These are phyloP conservation scores for Plasmodium fragile DNA, from an alignment of 169 alveolate species.

Conservation along the genomic window DNA sequence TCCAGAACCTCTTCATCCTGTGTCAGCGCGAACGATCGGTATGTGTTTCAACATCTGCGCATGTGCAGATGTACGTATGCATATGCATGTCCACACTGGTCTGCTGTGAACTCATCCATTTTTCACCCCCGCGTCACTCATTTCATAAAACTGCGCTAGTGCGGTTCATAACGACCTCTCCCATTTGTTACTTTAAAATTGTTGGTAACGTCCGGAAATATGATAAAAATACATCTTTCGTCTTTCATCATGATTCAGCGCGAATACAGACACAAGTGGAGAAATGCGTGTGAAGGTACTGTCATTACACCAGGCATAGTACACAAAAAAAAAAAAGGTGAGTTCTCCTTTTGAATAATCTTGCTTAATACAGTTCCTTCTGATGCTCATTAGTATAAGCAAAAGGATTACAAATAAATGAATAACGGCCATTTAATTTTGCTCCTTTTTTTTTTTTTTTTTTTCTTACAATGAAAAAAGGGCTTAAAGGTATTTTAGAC, in stretches of 20 bases:
- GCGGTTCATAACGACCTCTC: not conserved
- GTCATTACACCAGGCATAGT: not conserved
- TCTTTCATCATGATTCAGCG: constrained; percentile 52
- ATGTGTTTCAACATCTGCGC: not conserved
- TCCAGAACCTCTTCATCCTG: constrained; percentile 75
- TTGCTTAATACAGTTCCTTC: not conserved
- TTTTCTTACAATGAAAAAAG: not conserved
- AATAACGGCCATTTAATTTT: not conserved
- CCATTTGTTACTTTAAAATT: constrained; percentile 63
- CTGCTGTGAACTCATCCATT: not conserved
- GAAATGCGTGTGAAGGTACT: not conserved
- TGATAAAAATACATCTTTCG: constrained; percentile 68
- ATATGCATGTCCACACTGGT: constrained; percentile 2
- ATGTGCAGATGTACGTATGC: not conserved
- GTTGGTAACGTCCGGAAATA: constrained; percentile 70
- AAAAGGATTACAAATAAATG: not conserved
- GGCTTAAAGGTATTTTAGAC: constrained; percentile 6
- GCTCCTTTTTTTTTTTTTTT: not conserved
- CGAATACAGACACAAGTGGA: not conserved
- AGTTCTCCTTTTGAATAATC: not conserved
- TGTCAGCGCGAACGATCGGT: not conserved
- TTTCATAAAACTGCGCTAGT: not conserved
- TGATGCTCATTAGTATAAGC: not conserved
- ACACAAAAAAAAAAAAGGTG: not conserved
- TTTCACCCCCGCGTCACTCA: not conserved